These are phyloP conservation scores for Microthyrium microscopicum DNA, from an alignment of 2,329 filamentous ascomycete species.

Conservation along the genomic window DNA sequence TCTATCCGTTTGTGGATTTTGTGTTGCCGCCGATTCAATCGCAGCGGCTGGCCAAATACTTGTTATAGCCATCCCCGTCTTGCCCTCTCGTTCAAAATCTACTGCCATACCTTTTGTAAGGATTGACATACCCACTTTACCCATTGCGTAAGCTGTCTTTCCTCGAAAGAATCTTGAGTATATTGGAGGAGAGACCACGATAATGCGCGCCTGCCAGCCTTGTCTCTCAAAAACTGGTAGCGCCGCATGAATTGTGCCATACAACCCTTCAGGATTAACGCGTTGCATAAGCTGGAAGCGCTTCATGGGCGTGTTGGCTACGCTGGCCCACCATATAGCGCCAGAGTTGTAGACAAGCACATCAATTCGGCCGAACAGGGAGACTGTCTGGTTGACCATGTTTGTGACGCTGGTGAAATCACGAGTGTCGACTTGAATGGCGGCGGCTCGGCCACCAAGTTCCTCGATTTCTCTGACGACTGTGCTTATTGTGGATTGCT, in stretches of 20 bases:
- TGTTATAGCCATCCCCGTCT: slow-evolving; percentile 55
- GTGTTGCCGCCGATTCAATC: slow-evolving; percentile 62
- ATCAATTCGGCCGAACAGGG: slow-evolving; percentile 47
- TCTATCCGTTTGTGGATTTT: slow-evolving; percentile 28
- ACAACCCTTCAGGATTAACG: slow-evolving; percentile 48
- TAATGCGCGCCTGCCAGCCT: slow-evolving; percentile 43
- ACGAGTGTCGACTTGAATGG: slow-evolving; percentile 55
- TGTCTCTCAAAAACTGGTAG: slow-evolving; percentile 47
- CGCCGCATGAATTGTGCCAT: slow-evolving; percentile 50
- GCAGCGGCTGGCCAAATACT: slow-evolving; percentile 70
- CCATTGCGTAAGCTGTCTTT: slow-evolving; percentile 68
- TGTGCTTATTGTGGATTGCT: slow-evolving; percentile 61
- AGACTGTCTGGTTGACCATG: slow-evolving; percentile 42
- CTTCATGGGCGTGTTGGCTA: slow-evolving; percentile 55
- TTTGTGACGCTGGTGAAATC: slow-evolving; percentile 41
- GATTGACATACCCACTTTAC: slow-evolving; percentile 68
- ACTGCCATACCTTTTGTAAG: slow-evolving; percentile 67
- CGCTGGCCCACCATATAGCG: slow-evolving; percentile 69
- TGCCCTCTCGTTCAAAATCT: slow-evolving; percentile 55
- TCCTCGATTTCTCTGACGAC: slow-evolving; percentile 57
- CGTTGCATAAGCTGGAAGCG: slow-evolving; percentile 47
- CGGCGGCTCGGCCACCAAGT: slow-evolving; percentile 45
- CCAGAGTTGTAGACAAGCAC: slow-evolving; percentile 70
- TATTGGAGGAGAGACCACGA: slow-evolving; percentile 71
- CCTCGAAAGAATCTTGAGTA: slow-evolving; percentile 74